Percentiles rank a stretch among this genome's conserved stretches.
Conservation (phyloP, 805 yeast species). For the Lipomyces lipofer region DNA sequence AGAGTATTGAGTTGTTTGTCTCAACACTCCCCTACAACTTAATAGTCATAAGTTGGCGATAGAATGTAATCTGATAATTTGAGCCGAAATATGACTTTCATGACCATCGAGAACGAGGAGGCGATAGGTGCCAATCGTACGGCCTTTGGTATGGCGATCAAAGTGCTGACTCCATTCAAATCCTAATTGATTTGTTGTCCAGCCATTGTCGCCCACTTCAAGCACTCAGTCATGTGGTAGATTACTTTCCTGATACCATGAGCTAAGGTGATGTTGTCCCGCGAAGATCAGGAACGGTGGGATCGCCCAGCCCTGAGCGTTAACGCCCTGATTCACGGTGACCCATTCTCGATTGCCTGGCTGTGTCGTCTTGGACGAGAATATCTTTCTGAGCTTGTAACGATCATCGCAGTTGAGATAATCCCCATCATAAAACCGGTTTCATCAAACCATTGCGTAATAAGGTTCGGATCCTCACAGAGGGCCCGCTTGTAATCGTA, state of each 20-base stretch:
- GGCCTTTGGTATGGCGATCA: constrained; percentile 7
- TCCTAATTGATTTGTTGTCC: constrained; percentile 6
- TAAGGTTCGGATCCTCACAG: constrained; percentile 1
- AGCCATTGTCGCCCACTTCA: constrained; percentile 2
- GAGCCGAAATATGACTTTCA: constrained; percentile 12
- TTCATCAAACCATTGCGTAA: constrained; percentile 4
- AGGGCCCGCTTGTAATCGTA: constrained; percentile 1
- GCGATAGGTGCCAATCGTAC: constrained; percentile 11
- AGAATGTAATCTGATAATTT: too few species aligned
- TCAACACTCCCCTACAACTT: too few species aligned
- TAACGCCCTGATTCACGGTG: constrained; percentile 16
- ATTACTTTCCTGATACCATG: constrained; percentile 9
- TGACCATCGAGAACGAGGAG: constrained; percentile 15
- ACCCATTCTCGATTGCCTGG: constrained; percentile 11
- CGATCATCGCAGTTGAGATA: constrained; percentile 2
- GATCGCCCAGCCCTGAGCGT: constrained; percentile 12
- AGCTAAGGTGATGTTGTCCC: neutral
- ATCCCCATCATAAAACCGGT: constrained; percentile 11
- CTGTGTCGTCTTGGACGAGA: neutral
- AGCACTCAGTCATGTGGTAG: constrained; percentile 5
- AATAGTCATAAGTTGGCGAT: too few species aligned
- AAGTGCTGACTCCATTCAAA: constrained; percentile 7
- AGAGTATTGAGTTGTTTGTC: too few species aligned
- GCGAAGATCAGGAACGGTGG: constrained; percentile 13
- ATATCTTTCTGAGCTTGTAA: neutral